Conservation (phyloP, 2,329 filamentous ascomycete species). For the Calonectria naviculata region DNA sequence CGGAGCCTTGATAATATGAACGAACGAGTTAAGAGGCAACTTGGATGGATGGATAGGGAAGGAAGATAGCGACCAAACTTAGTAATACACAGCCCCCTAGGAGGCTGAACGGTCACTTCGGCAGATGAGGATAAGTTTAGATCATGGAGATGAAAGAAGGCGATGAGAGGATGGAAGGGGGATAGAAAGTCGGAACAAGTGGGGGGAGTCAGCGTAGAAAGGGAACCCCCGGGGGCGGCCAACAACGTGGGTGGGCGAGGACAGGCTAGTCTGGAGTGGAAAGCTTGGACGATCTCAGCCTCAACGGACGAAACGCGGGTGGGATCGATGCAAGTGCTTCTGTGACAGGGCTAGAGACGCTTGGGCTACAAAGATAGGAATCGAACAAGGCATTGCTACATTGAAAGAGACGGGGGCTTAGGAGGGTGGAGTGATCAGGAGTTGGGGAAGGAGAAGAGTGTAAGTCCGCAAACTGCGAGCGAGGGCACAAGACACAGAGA, state of each 20-base stretch:
- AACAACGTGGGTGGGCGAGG: conserved; percentile 21
- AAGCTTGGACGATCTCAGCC: conserved; percentile 37
- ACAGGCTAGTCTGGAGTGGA: conserved; percentile 37
- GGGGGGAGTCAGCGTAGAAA: conserved; percentile 40
- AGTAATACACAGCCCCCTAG: conserved; percentile 59
- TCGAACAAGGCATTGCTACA: conserved; percentile 42
- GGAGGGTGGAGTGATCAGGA: conserved; percentile 23
- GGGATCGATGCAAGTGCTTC: conserved; percentile 30
- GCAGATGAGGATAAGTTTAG: conserved; percentile 42
- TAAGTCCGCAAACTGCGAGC: conserved; percentile 1
- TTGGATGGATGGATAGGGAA: conserved; percentile 45
- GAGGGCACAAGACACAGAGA: conserved; percentile 5
- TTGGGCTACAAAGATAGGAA: conserved; percentile 40
- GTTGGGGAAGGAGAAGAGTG: neutral
- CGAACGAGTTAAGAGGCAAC: conserved; percentile 44
- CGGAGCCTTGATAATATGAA: conserved; percentile 53
- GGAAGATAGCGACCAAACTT: conserved; percentile 52
- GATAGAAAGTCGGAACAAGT: conserved; percentile 31
- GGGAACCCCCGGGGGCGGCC: conserved; percentile 34
- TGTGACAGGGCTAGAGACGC: conserved; percentile 24
- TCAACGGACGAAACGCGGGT: conserved; percentile 34
- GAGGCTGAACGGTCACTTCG: conserved; percentile 45
- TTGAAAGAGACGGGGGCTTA: conserved; percentile 20
- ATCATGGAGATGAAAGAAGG: conserved; percentile 47
- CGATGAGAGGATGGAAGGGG: conserved; percentile 41